Percentiles rank a stretch among this genome's conserved stretches.
phyloP scores from a whole-genome alignment of 1,284 basidiomycete genomes.

The Polyporus tsugae region DNA sequence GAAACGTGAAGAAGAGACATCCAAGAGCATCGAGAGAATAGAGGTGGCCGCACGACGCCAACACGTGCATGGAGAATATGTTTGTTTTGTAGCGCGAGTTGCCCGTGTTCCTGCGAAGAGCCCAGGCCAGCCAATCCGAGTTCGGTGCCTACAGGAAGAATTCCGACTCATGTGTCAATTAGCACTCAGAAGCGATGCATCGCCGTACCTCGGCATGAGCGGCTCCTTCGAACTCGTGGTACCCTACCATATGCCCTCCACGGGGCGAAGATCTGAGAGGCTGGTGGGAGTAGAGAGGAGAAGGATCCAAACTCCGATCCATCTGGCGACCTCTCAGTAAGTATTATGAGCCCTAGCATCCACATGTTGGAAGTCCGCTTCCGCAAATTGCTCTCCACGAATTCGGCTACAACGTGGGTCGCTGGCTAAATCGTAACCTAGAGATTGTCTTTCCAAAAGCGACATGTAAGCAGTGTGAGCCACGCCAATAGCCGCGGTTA shows the following conservation, averaged over 20 bases:
- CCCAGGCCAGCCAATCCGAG: not conserved
- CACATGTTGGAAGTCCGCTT: not conserved
- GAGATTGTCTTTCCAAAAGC: not conserved
- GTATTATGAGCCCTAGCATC: not conserved
- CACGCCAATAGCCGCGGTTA: not conserved
- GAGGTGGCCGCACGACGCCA: not conserved
- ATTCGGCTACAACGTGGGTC: not conserved
- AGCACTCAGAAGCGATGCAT: slow-evolving; percentile 4
- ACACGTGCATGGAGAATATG: not conserved
- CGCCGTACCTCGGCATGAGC: not conserved
- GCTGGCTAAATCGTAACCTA: slow-evolving; percentile 3
- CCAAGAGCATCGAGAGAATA: not conserved
- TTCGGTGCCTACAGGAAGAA: not conserved
- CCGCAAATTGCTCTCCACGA: not conserved
- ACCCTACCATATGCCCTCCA: not conserved
- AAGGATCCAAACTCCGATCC: not conserved
- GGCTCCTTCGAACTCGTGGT: not conserved
- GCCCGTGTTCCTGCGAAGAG: not conserved
- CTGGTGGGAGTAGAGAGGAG: not conserved
- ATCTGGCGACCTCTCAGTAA: not conserved
- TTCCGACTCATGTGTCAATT: not conserved
- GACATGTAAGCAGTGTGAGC: not conserved
- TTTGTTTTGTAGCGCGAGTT: slow-evolving; percentile 1
- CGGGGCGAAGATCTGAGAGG: not conserved
- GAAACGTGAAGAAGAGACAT: slow-evolving; percentile 2